Percentiles rank a stretch among this genome's conserved stretches.
Evolutionary conservation across 768 basidiomycete species (phyloP).

Genomic region (Lactarius evosmus): DNA sequence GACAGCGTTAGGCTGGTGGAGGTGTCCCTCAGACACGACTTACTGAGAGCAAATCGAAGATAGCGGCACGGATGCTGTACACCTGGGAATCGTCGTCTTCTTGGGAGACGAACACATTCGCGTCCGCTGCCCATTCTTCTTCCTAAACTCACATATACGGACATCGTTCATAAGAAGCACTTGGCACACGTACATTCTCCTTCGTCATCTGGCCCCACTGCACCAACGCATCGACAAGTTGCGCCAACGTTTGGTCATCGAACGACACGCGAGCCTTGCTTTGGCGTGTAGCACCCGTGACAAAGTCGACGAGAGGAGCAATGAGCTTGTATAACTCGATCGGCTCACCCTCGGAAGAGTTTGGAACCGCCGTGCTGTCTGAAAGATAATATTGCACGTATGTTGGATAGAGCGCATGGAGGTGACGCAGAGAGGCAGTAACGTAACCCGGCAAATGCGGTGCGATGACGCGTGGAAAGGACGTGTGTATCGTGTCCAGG

Average conservation of each 20-base stretch:
- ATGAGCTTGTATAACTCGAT: conserved; percentile 76
- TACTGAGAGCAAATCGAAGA: conserved; percentile 81
- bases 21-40: conserved; percentile 17
- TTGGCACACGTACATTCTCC: conserved; percentile 64
- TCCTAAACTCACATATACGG: conserved; percentile 49
- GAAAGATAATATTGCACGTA: conserved; percentile 63
- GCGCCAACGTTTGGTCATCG: conserved; percentile 43
- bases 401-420: conserved; percentile 54
- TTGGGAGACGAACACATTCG: conserved; percentile 90
- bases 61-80: conserved; percentile 80
- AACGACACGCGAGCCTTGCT: conserved; percentile 68
- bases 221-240: conserved; percentile 56
- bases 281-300: conserved; percentile 61
- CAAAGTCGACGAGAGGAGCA: conserved; percentile 77
- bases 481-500: conserved; percentile 71
- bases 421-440: conserved; percentile 53
- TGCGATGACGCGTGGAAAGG: conserved; percentile 73
- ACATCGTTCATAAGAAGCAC: conserved; percentile 8
- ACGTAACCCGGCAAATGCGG: conserved; percentile 63
- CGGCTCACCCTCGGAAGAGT: conserved; percentile 69
- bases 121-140: conserved; percentile 84
- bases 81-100: conserved; percentile 87
- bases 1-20: not conserved
- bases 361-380: conserved; percentile 52
- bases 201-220: conserved; percentile 82